phyloP scores from a whole-genome alignment of 495 filamentous ascomycete genomes.

The Penicillium salamii region DNA sequence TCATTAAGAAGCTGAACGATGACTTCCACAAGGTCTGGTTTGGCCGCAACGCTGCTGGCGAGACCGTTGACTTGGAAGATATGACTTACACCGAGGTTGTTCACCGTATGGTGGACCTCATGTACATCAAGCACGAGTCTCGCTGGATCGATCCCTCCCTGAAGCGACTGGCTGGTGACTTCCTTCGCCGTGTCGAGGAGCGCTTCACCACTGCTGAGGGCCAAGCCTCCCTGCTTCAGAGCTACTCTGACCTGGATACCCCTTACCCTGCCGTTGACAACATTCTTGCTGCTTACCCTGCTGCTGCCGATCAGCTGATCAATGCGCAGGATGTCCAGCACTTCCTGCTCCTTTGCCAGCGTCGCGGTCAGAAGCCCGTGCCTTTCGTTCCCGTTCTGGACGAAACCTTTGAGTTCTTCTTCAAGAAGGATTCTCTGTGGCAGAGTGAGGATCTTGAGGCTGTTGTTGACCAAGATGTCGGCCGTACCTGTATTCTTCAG shows the following conservation, averaged over 20 bases:
- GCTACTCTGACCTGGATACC: conserved; percentile 79
- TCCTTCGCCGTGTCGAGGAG: conserved; percentile 93
- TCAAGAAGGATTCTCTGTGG: conserved; percentile 99
- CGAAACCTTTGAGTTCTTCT: conserved; percentile 95
- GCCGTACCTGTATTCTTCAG: conserved; percentile 90
- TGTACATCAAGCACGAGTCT: conserved; percentile 91
- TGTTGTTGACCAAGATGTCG: conserved; percentile 93
- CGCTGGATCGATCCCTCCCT: conserved; percentile 93
- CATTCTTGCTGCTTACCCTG: conserved; percentile 79
- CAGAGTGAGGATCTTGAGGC: conserved; percentile 96
- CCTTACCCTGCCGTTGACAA: conserved; percentile 74
- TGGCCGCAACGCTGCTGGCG: conserved; percentile 70
- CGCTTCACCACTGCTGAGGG: conserved; percentile 70
- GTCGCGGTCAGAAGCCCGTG: conserved; percentile 91
- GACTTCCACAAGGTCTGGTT: conserved; percentile 99
- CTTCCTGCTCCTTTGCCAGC: conserved; percentile 89
- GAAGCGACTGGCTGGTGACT: conserved; percentile 79
- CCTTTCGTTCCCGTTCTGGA: conserved; percentile 93
- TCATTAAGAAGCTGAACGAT: conserved; percentile 96
- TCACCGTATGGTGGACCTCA: conserved; percentile 89
- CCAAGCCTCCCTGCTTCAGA: conserved; percentile 76
- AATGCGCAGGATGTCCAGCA: conserved; percentile 97
- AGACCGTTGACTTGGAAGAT: conserved; percentile 92
- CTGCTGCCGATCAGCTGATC: conserved; percentile 85
- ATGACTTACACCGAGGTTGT: conserved; percentile 97